Conservation (phyloP, 495 filamentous ascomycete genomes). For the Amniculicola lignicola region DNA sequence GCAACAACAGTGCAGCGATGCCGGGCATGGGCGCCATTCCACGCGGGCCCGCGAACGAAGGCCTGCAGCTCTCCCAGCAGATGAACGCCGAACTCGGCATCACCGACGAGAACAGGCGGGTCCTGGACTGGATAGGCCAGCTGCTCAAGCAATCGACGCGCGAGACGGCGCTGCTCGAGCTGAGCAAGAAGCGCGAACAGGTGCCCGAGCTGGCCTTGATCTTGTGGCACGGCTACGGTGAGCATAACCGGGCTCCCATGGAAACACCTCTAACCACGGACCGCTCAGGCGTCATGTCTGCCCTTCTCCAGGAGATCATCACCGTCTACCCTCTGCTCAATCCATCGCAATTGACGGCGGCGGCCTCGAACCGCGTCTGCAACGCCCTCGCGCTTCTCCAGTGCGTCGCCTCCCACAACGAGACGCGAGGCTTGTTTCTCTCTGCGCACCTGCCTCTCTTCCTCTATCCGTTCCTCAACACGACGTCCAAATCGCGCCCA, state of each 20-base stretch:
- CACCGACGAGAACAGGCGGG: constrained; percentile 87
- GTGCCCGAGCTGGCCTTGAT: constrained; percentile 95
- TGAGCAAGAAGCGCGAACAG: constrained; percentile 98
- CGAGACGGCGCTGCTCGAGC: constrained; percentile 87
- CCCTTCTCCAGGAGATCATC: constrained; percentile 95
- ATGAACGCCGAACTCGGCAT: constrained; percentile 52
- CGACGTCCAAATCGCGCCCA: constrained; percentile 94
- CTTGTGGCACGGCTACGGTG: constrained; percentile 98
- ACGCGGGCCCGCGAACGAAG: constrained; percentile 24
- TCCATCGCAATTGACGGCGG: constrained; percentile 92
- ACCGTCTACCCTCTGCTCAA: constrained; percentile 96
- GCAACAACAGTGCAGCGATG: constrained; percentile 52
- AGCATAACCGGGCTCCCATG: constrained; percentile 30
- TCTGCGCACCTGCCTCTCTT: constrained; percentile 97
- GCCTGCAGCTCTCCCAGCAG: background rate
- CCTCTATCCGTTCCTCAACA: constrained; percentile 98
- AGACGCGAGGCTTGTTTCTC: constrained; percentile 81
- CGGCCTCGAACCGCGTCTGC: constrained; percentile 94
- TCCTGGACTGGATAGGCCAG: constrained; percentile 90
- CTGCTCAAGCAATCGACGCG: constrained; percentile 81
- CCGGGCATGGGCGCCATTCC: constrained; percentile 20
- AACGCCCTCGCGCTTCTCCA: constrained; percentile 95
- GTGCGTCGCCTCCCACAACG: constrained; percentile 96
- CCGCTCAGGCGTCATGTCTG: constrained; percentile 88
- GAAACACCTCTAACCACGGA: background rate